Percentiles rank a stretch among this genome's conserved stretches.
Evolutionary conservation across 768 basidiomycete genomes (phyloP).

Genomic region (Trametes villosa): DNA sequence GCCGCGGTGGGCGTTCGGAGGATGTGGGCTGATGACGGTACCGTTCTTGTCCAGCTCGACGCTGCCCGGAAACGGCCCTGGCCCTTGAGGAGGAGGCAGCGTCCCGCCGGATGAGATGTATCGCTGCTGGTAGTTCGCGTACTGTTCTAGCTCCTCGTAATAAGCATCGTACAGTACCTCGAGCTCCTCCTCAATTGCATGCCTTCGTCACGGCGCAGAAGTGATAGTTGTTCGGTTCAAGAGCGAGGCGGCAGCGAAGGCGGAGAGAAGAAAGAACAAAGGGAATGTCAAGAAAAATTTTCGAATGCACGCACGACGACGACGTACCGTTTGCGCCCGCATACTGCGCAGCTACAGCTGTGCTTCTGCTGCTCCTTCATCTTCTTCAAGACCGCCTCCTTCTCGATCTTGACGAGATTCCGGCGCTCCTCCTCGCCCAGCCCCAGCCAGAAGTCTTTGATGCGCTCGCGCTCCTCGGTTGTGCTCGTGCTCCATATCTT

Average conservation of each 20-base stretch:
- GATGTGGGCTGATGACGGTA: constrained; percentile 53
- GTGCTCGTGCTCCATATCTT: constrained; percentile 97
- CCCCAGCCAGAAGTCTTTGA: constrained; percentile 97
- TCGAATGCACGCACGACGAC: constrained; percentile 33
- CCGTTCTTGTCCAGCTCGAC: constrained; percentile 97
- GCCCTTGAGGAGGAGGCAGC: constrained; percentile 90
- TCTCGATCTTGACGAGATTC: constrained; percentile 95
- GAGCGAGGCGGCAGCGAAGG: constrained; percentile 23
- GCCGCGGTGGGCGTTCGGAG: constrained; percentile 31
- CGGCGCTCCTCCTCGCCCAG: constrained; percentile 90
- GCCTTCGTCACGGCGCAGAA: constrained; percentile 49
- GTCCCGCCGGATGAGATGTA: constrained; percentile 90
- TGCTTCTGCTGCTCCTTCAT: constrained; percentile 99
- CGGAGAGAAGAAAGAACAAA: constrained; percentile 27
- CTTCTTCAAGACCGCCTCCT: constrained; percentile 95
- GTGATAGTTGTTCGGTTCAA: constrained; percentile 24
- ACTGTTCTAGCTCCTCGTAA: constrained; percentile 99
- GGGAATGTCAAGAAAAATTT: constrained; percentile 32
- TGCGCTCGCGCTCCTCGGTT: constrained; percentile 92
- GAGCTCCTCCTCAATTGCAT: constrained; percentile 99
- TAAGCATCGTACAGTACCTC: constrained; percentile 99
- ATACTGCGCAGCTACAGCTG: constrained; percentile 93
- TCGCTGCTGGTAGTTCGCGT: constrained; percentile 97
- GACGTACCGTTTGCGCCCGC: constrained; percentile 93
- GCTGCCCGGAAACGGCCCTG: constrained; percentile 97